Percentiles rank a stretch among this genome's conserved stretches.
phyloP scores from a whole-genome alignment of 2,329 filamentous ascomycete genomes.

The Trichoderma sp. region DNA sequence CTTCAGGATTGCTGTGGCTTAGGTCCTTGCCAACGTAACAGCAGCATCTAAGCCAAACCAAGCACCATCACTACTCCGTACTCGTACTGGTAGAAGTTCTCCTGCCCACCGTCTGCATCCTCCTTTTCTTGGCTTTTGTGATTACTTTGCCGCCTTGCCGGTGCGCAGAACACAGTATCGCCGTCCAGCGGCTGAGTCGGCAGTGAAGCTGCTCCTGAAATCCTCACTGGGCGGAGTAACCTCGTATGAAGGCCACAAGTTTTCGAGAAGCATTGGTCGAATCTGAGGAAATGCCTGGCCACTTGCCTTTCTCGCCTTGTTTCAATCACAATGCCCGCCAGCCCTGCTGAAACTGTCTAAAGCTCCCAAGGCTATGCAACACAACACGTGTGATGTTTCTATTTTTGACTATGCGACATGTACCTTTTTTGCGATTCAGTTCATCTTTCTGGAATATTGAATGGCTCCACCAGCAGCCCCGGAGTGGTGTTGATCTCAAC shows the following conservation, averaged over 20 bases:
- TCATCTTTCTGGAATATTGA: background rate
- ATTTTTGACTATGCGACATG: slow-evolving; percentile 3
- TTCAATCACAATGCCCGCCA: background rate
- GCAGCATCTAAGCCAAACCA: background rate
- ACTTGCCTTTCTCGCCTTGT: background rate
- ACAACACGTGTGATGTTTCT: slow-evolving; percentile 10
- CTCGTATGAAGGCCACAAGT: background rate
- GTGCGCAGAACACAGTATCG: background rate
- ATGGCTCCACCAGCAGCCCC: background rate
- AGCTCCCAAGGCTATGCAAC: background rate
- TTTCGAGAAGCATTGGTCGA: background rate
- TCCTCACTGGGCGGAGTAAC: background rate
- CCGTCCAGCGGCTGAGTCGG: slow-evolving; percentile 11
- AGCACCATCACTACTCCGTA: background rate
- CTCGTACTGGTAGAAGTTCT: background rate
- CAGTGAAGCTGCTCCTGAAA: background rate
- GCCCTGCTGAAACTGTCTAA: slow-evolving; percentile 8
- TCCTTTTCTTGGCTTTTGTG: background rate
- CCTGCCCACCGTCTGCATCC: background rate
- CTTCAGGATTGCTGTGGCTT: slow-evolving; percentile 5
- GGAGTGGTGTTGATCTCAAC: background rate
- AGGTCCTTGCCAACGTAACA: background rate
- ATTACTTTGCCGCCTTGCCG: slow-evolving; percentile 1
- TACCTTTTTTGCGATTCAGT: background rate
- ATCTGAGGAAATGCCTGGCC: background rate